These are phyloP conservation scores for Conringia planisiliqua DNA, from an alignment of 345 rosid species.

Conservation along the genomic window DNA sequence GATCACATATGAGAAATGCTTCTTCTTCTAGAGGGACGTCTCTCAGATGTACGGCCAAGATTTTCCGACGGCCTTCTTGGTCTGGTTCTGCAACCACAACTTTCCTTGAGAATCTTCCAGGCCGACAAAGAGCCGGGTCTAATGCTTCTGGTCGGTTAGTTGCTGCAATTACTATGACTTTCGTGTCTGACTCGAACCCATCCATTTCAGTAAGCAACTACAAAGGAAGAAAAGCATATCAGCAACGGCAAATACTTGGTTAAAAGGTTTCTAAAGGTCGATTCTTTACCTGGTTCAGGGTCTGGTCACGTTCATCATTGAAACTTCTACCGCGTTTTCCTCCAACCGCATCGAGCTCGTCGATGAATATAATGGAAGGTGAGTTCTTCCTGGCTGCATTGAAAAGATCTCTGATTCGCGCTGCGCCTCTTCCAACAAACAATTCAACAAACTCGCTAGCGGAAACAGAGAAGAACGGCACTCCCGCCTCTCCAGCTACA, in stretches of 20 bases:
- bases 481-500: conserved; percentile 96
- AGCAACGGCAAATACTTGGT: background rate
- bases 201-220: conserved; percentile 99
- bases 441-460: conserved; percentile 97
- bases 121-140: conserved; percentile 92
- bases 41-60: conserved; percentile 84
- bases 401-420: conserved; percentile 90
- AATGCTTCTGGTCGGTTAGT: conserved; percentile 94
- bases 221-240: conserved; percentile 26
- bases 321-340: conserved; percentile 98
- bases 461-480: conserved; percentile 87
- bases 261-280: background rate
- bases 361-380: conserved; percentile 89
- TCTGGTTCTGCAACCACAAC: conserved; percentile 90
- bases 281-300: conserved; percentile 73
- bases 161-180: conserved; percentile 86
- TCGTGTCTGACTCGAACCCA: conserved; percentile 83
- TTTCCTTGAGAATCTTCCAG: conserved; percentile 96
- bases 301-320: conserved; percentile 96
- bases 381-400: conserved; percentile 72
- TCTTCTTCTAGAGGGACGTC: conserved; percentile 89
- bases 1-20: conserved; percentile 54
- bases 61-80: conserved; percentile 85
- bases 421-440: conserved; percentile 99
- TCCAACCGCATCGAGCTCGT: conserved; percentile 97